Base-by-base conservation (phyloP, 495 filamentous ascomycete genomes). In the Cercophora sp. region DNA sequence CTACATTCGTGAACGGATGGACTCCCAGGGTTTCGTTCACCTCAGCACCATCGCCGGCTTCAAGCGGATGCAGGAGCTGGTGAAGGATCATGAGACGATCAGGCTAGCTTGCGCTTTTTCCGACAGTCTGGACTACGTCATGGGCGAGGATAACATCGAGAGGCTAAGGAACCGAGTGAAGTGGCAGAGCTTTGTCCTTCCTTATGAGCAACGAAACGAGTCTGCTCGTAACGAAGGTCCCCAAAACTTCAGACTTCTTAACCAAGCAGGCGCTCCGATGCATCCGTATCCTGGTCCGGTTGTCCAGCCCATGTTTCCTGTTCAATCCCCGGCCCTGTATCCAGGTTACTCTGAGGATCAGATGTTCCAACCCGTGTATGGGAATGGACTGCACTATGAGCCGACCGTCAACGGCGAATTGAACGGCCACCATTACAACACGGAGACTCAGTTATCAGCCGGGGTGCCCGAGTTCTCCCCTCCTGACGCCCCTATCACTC, bases 1-100 rank as follows among this genome's bases (percentile, higher is more conserved):
- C 58, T 97, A 83, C 69, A 79, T 98, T 24, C 84, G 93, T 25
- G 83, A 82, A 54, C 85, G 89, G 47, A 96, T 98, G 94, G 92
- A 98, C 63, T 86, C 83, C 2, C 85, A 96, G 66, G 93, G 93
- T 8, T 98, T 87, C 64, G 91, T 96, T n/a, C 81, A 79, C 46
- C 66, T 98, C 48, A 67, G 66, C 22, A 74, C 95, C 36, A 83
- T 98, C 54, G 85, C 88, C 8, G 74, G 70, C 34, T 98, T 98
- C 75, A 88, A 88, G 62, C 84, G 92, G 42, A 85, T 98, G 62
- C 86, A 83, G 70, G 69, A 79, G 11, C 68, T 96, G 22, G 88
- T 65, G 11, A 57, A 87, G 5, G 77, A 93, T 51, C 71, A 82
- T 34, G 83, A 89, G 29, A 58, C 91, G 16, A 70, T 98, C 39